Percentiles rank a stretch among this genome's conserved stretches.
phyloP scores from a whole-genome alignment of 2,329 filamentous ascomycete species.

The Calonectria multiphialidica region DNA sequence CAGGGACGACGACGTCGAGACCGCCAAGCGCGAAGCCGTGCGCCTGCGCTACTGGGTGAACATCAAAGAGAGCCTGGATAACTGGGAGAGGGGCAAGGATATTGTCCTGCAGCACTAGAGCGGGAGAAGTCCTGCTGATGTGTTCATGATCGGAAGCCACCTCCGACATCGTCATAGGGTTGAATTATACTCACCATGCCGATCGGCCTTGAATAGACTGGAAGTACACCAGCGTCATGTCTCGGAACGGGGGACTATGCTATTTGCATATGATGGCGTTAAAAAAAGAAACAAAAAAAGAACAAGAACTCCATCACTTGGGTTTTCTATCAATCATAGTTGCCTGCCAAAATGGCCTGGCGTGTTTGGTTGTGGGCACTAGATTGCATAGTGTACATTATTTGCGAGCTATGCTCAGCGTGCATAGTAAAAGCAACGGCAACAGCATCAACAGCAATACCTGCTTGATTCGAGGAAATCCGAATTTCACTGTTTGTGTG shows the following conservation, averaged over 20 bases:
- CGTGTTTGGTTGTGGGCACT: slow-evolving; percentile 4
- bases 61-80: slow-evolving; percentile 81
- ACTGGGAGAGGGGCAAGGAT: slow-evolving; percentile 85
- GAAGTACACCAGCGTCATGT: slow-evolving; percentile 7
- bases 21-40: slow-evolving; percentile 79
- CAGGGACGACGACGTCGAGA: slow-evolving; percentile 71
- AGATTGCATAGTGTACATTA: slow-evolving; percentile 11
- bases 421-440: background rate
- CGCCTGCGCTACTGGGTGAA: slow-evolving; percentile 91
- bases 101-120: slow-evolving; percentile 64
- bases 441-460: background rate
- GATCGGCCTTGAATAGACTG: background rate
- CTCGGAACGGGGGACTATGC: background rate
- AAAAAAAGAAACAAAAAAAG: too few species aligned
- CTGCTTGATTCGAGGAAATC: background rate
- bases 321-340: slow-evolving; percentile 16
- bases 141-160: too few species aligned
- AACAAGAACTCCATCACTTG: slow-evolving; percentile 18
- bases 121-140: background rate
- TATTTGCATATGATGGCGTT: background rate
- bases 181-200: too few species aligned
- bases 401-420: background rate
- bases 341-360: slow-evolving; percentile 16
- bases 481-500: background rate
- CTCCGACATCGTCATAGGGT: background rate